Evolutionary conservation across 768 basidiomycete genomes (phyloP).

Genomic region (Xanthoconium purpureum): DNA sequence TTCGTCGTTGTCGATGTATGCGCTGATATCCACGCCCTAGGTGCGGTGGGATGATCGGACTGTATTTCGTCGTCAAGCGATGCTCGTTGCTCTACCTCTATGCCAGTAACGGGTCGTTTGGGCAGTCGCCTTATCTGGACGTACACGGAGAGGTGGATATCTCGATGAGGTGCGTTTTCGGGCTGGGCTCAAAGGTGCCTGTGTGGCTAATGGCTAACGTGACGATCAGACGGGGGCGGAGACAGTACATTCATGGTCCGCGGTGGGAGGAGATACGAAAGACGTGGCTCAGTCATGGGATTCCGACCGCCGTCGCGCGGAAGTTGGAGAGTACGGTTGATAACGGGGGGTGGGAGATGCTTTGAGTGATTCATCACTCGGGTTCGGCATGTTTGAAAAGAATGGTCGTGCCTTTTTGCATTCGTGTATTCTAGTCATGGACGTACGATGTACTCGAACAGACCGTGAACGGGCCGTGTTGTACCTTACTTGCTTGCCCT

Average conservation of each 20-base stretch:
- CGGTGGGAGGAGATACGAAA: slow-evolving; percentile 91
- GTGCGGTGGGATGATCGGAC: slow-evolving; percentile 84
- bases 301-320: slow-evolving; percentile 86
- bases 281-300: slow-evolving; percentile 85
- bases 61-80: slow-evolving; percentile 90
- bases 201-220: no score
- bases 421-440: background rate
- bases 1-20: no score
- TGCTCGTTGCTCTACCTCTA: slow-evolving; percentile 89
- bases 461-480: no score
- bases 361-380: slow-evolving; percentile 37
- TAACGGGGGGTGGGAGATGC: slow-evolving; percentile 90
- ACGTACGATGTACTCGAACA: no score
- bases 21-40: slow-evolving; percentile 38
- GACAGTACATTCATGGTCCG: slow-evolving; percentile 81
- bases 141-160: slow-evolving; percentile 91
- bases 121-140: slow-evolving; percentile 87
- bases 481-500: no score
- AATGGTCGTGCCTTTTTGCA: background rate
- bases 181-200: background rate
- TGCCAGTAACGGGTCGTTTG: slow-evolving; percentile 85
- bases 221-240: slow-evolving; percentile 67
- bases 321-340: slow-evolving; percentile 86
- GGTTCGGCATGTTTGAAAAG: background rate
- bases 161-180: slow-evolving; percentile 70